phyloP scores from a whole-genome alignment of 2,329 filamentous ascomycete genomes.

The Endocalyx cinctus region DNA sequence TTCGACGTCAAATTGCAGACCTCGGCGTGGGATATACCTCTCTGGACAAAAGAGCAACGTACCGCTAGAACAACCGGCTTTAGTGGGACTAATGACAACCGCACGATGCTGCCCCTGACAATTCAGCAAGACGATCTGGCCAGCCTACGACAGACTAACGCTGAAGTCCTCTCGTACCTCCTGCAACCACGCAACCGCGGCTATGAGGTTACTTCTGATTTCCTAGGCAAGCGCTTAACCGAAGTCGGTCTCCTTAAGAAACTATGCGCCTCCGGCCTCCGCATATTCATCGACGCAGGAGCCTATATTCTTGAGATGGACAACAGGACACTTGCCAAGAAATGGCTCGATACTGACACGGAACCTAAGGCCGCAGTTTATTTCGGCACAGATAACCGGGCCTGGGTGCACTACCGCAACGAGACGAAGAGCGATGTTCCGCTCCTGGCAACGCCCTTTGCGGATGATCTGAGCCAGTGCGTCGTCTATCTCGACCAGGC shows the following conservation, averaged over 20 bases:
- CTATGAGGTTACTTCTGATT: conserved; percentile 34
- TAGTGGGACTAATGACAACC: conserved; percentile 65
- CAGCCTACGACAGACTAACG: conserved; percentile 53
- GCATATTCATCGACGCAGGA: conserved; percentile 59
- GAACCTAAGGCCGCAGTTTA: conserved; percentile 47
- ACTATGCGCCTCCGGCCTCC: conserved; percentile 33
- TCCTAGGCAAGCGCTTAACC: conserved; percentile 30
- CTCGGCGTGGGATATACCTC: conserved; percentile 63
- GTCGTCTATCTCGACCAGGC: conserved; percentile 56
- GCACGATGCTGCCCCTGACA: conserved; percentile 51
- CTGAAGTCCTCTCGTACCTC: conserved; percentile 56
- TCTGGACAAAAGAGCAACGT: conserved; percentile 25
- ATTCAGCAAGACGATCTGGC: conserved; percentile 58
- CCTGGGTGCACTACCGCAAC: conserved; percentile 37
- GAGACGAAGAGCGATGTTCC: conserved; percentile 30
- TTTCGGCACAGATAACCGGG: conserved; percentile 42
- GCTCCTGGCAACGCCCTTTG: conserved; percentile 49
- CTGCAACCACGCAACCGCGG: conserved; percentile 45
- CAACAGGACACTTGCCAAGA: conserved; percentile 43
- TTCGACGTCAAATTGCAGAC: conserved; percentile 60
- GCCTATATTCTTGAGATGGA: conserved; percentile 61
- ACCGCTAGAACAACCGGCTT: conserved; percentile 58
- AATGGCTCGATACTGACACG: conserved; percentile 45
- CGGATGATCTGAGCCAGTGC: conserved; percentile 44
- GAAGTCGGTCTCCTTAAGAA: conserved; percentile 41